phyloP scores from a whole-genome alignment of 306 rosid genomes.

The Purshia tridentata region DNA sequence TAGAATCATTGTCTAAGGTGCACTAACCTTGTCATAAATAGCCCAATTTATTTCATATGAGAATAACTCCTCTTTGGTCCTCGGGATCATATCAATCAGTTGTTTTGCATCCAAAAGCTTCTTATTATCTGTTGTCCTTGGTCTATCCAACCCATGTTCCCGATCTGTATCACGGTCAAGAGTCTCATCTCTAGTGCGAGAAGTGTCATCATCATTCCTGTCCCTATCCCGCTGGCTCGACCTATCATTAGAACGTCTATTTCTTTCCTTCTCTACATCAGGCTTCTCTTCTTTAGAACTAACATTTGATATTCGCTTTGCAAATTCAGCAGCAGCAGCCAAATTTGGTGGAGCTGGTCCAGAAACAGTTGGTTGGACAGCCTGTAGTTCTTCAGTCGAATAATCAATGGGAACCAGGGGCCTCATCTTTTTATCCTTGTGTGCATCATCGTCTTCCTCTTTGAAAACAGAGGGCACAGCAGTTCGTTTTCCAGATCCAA shows the following conservation, averaged over 20 bases:
- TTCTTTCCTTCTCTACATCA: slow-evolving; percentile 77
- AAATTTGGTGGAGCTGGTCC: slow-evolving; percentile 77
- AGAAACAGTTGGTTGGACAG: slow-evolving; percentile 63
- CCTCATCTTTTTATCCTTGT: slow-evolving; percentile 93
- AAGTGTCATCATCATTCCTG: slow-evolving; percentile 58
- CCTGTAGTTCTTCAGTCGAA: slow-evolving; percentile 94
- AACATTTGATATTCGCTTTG: slow-evolving; percentile 75
- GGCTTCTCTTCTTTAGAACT: slow-evolving; percentile 76
- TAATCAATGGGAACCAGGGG: slow-evolving; percentile 98
- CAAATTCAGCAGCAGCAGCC: slow-evolving; percentile 99
- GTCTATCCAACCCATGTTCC: slow-evolving; percentile 58
- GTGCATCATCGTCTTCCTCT: slow-evolving; percentile 95
- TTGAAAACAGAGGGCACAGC: slow-evolving; percentile 87
- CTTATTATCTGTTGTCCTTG: slow-evolving; percentile 66
- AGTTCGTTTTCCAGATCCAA: slow-evolving; percentile 95
- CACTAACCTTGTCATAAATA: slow-evolving; percentile 76
- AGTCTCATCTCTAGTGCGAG: slow-evolving; percentile 61
- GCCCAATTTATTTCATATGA: slow-evolving; percentile 90
- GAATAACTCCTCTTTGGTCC: slow-evolving; percentile 93
- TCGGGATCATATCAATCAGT: slow-evolving; percentile 96
- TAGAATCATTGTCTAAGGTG: background rate
- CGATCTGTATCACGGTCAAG: slow-evolving; percentile 63
- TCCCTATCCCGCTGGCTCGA: slow-evolving; percentile 76
- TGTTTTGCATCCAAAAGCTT: slow-evolving; percentile 89
- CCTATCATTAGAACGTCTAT: slow-evolving; percentile 68